These are phyloP conservation scores for Dissoconium aciculare DNA, from an alignment of 2,329 filamentous ascomycete genomes.

Conservation along the genomic window DNA sequence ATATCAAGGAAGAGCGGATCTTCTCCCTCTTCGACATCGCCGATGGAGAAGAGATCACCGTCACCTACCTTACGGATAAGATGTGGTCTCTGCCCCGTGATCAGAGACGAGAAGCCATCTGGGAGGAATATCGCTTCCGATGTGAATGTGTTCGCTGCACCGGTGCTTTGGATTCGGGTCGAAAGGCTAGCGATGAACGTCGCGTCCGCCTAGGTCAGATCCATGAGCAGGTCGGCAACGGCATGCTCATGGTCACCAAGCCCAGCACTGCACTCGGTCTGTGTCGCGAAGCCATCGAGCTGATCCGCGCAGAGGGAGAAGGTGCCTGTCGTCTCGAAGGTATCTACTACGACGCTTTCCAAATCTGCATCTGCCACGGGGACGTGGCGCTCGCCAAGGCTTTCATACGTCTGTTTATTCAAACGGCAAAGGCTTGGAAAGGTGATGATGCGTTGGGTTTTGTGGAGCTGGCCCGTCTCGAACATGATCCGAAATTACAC, in stretches of 20 bases:
- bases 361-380: conserved; percentile 2
- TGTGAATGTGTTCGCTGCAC: neutral
- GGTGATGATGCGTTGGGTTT: neutral
- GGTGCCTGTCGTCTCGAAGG: neutral
- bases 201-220: neutral
- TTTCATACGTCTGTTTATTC: neutral
- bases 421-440: neutral
- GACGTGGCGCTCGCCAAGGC: neutral
- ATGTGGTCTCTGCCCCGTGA: neutral
- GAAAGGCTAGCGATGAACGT: neutral
- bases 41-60: neutral
- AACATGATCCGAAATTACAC: neutral
- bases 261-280: neutral
- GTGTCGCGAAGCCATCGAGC: neutral
- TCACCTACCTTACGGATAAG: neutral
- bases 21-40: neutral
- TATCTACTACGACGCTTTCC: conserved; percentile 2
- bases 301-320: neutral
- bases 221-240: neutral
- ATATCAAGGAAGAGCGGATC: neutral
- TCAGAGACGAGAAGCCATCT: neutral
- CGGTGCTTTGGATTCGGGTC: neutral
- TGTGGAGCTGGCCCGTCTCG: neutral
- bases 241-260: conserved; percentile 1
- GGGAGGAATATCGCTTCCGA: neutral